A percentile compares a stretch with the other conserved stretches of the same genome.
These are phyloP conservation scores for Taphrina populina DNA, from an alignment of 1,139 yeast species.

Conservation along the genomic window DNA sequence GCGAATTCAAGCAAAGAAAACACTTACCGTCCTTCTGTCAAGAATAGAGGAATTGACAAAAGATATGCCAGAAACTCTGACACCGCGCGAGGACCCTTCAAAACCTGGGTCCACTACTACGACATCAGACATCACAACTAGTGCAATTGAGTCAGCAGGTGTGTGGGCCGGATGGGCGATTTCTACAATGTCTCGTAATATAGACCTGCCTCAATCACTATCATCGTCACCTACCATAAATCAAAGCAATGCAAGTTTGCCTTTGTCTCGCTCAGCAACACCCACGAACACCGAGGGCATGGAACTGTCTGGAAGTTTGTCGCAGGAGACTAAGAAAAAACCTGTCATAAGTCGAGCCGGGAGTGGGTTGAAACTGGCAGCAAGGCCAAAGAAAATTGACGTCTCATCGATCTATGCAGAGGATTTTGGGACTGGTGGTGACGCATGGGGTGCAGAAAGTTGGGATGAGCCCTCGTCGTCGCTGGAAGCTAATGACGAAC, in stretches of 20 bases:
- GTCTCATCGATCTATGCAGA: constrained; percentile 7
- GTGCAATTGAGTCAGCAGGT: constrained; percentile 30
- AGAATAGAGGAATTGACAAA: constrained; percentile 9
- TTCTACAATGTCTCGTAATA: constrained; percentile 21
- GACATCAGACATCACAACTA: neutral
- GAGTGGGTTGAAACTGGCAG: constrained; percentile 10
- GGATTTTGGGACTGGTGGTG: constrained; percentile 18
- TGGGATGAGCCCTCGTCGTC: constrained; percentile 1
- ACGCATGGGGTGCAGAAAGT: constrained; percentile 21
- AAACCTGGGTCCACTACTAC: neutral
- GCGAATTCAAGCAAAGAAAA: constrained; percentile 14
- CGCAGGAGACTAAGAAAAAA: neutral
- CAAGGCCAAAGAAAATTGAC: constrained; percentile 15
- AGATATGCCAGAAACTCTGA: constrained; percentile 23
- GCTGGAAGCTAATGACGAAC: neutral
- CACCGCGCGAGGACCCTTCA: neutral
- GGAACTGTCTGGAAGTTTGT: neutral
- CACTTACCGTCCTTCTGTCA: constrained; percentile 5
- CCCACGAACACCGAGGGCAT: neutral
- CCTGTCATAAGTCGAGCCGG: neutral
- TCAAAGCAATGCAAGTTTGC: constrained; percentile 9
- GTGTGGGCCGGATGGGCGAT: constrained; percentile 34
- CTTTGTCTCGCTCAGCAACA: constrained; percentile 8
- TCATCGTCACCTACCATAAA: constrained; percentile 2
- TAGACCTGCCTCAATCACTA: constrained; percentile 2